Evolutionary conservation across 495 filamentous ascomycete genomes (phyloP), one percentile per base, ranked within the genome.

Genomic region (Penicillium fimorum): DNA sequence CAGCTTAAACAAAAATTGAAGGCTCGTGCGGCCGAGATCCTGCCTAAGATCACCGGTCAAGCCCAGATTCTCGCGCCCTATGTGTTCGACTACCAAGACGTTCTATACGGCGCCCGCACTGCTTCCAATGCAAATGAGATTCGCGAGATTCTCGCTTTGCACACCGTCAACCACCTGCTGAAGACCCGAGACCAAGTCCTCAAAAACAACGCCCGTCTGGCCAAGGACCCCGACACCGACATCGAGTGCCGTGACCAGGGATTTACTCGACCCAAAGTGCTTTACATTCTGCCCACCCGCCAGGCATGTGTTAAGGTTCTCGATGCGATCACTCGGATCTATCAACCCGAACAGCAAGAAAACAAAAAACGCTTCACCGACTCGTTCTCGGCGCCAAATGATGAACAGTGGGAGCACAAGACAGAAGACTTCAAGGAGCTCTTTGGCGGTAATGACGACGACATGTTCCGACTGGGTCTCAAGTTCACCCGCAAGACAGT

Each of bases 401-500:
- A 86, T 50, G 79, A 84, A n/a, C 67, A 76, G 29, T 85, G 84
- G 46, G 77, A 82, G 37, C 82, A 88, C 69, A 92, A 91, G 69
- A 87, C 92, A 1, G 86, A 84, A 4, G 94, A 96, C 69, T 97
- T 96, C 73, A 81, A 81, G 12, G 94, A 96, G 48, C 80, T 98
- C 3, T 98, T 98, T 61, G 84, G 80, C 45, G 94, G 94, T 41
- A 97, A 96, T 70, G 90, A 96, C 66, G 93, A 97, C 61, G 94
- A 97, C 73, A 90, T 93, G 82, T 98, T 97, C 79, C 83, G 92
- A 18, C 70, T 97, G 1, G 94, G 93, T 27, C 62, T 98, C 55
- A 97, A 97, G 68, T 96, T 98, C 68, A 97, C 94, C 0, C 83
- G 94, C 42, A 96, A 95, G 72, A 94, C 92, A 0, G 78, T 97